phyloP scores from a whole-genome alignment of 2,329 filamentous ascomycete genomes.

The Aspergillus spinulosporus region DNA sequence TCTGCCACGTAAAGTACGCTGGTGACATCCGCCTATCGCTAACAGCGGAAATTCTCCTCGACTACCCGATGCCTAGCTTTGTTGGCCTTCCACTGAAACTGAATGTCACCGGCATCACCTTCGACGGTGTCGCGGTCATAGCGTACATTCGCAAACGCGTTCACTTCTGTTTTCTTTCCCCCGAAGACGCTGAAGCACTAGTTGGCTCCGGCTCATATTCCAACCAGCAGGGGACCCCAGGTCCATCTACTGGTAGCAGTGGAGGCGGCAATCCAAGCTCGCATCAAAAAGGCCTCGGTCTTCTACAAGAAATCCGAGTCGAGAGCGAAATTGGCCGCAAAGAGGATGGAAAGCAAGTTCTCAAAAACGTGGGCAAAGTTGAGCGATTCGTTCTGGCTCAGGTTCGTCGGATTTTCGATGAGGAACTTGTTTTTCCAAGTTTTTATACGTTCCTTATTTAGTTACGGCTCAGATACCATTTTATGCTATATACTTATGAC shows the following conservation, averaged over 20 bases:
- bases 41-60: conserved; percentile 91
- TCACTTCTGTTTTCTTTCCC: conserved; percentile 91
- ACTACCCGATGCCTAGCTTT: conserved; percentile 98
- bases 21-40: conserved; percentile 85
- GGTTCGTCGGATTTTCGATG: conserved; percentile 94
- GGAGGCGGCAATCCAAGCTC: conserved; percentile 27
- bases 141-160: conserved; percentile 86
- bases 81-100: conserved; percentile 92
- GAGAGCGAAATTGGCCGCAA: conserved; percentile 97
- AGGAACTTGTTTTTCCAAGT: conserved; percentile 97
- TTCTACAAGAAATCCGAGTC: conserved; percentile 89
- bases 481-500: no score
- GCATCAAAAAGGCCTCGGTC: conserved; percentile 61
- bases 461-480: neutral
- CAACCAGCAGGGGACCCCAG: conserved; percentile 28
- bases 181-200: conserved; percentile 81
- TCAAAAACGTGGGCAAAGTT: conserved; percentile 98
- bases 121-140: conserved; percentile 90
- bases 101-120: conserved; percentile 90
- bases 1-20: conserved; percentile 85
- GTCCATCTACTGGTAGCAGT: conserved; percentile 14
- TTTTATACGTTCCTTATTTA: conserved; percentile 70
- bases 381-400: conserved; percentile 97
- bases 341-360: conserved; percentile 85
- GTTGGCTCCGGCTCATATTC: conserved; percentile 51